phyloP scores from a whole-genome alignment of 2,329 filamentous ascomycete genomes.

The Sporothrix humicola region DNA sequence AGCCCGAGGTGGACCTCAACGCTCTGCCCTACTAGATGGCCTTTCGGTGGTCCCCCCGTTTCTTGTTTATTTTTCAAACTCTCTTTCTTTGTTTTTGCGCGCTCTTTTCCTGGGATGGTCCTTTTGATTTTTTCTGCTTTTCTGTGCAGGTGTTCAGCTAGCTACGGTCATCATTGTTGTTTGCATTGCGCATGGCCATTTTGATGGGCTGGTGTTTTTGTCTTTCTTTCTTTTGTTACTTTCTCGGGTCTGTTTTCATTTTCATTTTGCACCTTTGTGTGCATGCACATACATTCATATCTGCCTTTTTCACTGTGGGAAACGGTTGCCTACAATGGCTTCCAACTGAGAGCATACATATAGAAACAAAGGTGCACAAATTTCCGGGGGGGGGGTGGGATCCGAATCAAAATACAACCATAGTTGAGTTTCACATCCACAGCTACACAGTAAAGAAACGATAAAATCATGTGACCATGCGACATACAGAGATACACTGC shows the following conservation, averaged over 20 bases:
- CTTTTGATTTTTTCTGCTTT: not conserved
- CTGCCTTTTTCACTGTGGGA: not conserved
- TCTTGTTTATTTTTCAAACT: not conserved
- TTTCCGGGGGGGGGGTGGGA: no score
- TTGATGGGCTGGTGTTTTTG: not conserved
- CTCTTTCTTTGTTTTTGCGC: not conserved
- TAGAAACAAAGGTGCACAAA: not conserved
- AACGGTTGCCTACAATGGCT: not conserved
- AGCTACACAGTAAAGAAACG: no score
- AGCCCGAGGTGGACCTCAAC: conserved; percentile 38
- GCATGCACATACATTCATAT: not conserved
- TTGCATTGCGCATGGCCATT: not conserved
- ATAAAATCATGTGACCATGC: no score
- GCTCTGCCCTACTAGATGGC: conserved; percentile 33
- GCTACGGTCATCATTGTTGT: not conserved
- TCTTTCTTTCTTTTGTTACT: not conserved
- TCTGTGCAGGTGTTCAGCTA: conserved; percentile 13
- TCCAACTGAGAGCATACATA: not conserved
- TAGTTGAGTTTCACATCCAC: no score
- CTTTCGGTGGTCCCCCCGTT: no score
- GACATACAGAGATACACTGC: no score
- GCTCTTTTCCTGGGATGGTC: not conserved
- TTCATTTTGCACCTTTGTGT: not conserved
- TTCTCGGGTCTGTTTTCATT: not conserved
- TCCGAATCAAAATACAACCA: no score